Percentiles rank a stretch among this genome's conserved stretches.
phyloP scores from a whole-genome alignment of 2,329 filamentous ascomycete genomes.

The Chalaropsis ovoidea region DNA sequence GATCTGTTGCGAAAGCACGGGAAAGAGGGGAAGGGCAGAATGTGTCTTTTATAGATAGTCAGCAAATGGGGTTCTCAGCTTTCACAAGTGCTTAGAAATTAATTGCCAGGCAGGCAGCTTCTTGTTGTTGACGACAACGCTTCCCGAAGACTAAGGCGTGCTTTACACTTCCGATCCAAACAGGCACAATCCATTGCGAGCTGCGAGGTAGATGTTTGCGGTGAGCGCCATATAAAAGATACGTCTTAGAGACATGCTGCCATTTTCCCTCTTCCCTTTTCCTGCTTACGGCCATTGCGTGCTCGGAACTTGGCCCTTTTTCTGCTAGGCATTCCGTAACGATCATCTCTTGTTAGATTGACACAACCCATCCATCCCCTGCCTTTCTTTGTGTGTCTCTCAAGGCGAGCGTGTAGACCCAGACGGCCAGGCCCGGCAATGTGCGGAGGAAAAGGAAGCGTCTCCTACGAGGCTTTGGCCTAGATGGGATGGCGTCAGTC shows the following conservation, averaged over 20 bases:
- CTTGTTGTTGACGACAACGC: slow-evolving; percentile 8
- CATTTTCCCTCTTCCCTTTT: not conserved
- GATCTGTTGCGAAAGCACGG: not conserved
- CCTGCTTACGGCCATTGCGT: slow-evolving; percentile 19
- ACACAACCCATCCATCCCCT: not conserved
- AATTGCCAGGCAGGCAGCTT: not conserved
- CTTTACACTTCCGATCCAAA: not conserved
- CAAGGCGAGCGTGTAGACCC: not conserved
- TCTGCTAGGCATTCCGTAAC: slow-evolving; percentile 10
- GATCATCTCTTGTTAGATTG: not conserved
- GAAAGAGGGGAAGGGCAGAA: slow-evolving; percentile 23
- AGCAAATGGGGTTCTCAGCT: not conserved
- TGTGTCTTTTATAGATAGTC: slow-evolving; percentile 20
- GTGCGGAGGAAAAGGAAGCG: not conserved
- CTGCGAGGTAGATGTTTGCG: slow-evolving; percentile 13
- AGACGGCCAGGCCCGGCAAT: not conserved
- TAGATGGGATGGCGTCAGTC: slow-evolving; percentile 21
- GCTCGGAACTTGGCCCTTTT: slow-evolving; percentile 18
- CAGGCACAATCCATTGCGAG: not conserved
- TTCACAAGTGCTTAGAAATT: slow-evolving; percentile 22
- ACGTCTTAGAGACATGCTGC: slow-evolving; percentile 3
- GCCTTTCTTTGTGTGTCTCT: not conserved
- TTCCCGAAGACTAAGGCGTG: slow-evolving; percentile 4
- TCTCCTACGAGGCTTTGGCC: not conserved
- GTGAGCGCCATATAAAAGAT: slow-evolving; percentile 4